Base-by-base conservation (phyloP, 1,284 basidiomycete species). In the Pyrrhoderma lamaoense region DNA sequence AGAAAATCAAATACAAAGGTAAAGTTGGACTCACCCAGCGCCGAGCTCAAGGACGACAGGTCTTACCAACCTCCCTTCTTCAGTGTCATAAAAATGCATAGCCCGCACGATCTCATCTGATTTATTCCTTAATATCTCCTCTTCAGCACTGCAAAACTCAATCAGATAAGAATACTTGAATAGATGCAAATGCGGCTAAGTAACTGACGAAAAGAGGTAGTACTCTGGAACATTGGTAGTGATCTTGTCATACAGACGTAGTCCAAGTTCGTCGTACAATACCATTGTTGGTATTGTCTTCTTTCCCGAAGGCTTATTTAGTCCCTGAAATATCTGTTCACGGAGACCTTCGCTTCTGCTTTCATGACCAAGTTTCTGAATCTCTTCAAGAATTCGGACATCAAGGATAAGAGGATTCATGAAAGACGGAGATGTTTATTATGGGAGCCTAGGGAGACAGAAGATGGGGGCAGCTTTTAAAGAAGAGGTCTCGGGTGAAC, bases 141-240 rank as follows among this genome's bases (percentile, higher is more conserved):
- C 84, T 61, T 89, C 87, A 0, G 85, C 82, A 5, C 71, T 69
- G 31, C 18, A 23, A 19, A 8, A 31, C 7, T 11, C 27, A n/a
- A 48, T 25, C n/a, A 16, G 22, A 31, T 67, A 93, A 96, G 18
- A 91, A 76, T 14, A 39, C 48, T 8, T 25, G 23, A 14, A 11
- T 31, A 11, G 11, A 31, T 21, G 11, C 3, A 8, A 9, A 43
- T 11, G 25, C 22, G 23, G 31, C 2, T 9, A 42, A 42, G 34
- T 4, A 3, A 49, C 48, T 16, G 25, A 49, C 48, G 61, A 61
- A 62, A 76, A 80, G 16, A 75, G 73, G 64, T 98, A 98, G 65
- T 98, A 97, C 58, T 93, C 92, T 8, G 80, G 75, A 0, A 79
- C 88, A 39, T 83, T 71, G 13, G 85, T 85, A 0, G 91, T 93